Evolutionary conservation across 768 basidiomycete genomes (phyloP).

Genomic region (Termitomyces sp.): DNA sequence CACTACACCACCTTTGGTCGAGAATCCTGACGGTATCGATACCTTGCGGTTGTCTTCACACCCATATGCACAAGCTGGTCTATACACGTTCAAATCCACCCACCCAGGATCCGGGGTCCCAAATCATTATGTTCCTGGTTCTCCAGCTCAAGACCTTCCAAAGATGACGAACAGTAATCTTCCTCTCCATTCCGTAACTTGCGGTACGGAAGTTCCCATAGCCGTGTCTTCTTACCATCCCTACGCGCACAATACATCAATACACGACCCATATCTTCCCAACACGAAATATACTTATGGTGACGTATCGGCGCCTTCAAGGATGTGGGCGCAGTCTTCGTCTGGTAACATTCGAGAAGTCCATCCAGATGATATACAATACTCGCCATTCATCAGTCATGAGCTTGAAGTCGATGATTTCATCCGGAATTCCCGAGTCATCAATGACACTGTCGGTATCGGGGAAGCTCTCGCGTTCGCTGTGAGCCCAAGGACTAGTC

Average conservation of each 20-base stretch:
- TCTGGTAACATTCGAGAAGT: slow-evolving; percentile 40
- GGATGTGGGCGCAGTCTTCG: slow-evolving; percentile 48
- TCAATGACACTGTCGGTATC: slow-evolving; percentile 50
- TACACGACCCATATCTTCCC: slow-evolving; percentile 28
- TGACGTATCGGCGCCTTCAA: slow-evolving; percentile 32
- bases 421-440: slow-evolving; percentile 23
- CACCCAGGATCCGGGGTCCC: slow-evolving; percentile 29
- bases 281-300: slow-evolving; percentile 29
- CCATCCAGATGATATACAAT: slow-evolving; percentile 37
- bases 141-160: neutral
- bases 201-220: slow-evolving; percentile 19
- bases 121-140: slow-evolving; percentile 11
- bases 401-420: neutral
- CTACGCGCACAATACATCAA: slow-evolving; percentile 29
- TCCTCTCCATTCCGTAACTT: slow-evolving; percentile 20
- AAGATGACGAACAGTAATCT: neutral
- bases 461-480: slow-evolving; percentile 58
- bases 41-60: slow-evolving; percentile 33
- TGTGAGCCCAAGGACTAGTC: slow-evolving; percentile 16
- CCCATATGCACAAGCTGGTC: slow-evolving; percentile 44
- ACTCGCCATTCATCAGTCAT: slow-evolving; percentile 35
- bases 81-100: slow-evolving; percentile 22
- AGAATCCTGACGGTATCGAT: slow-evolving; percentile 19
- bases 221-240: slow-evolving; percentile 35
- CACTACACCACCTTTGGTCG: slow-evolving; percentile 25